Evolutionary conservation across 176 grass and related monocot genomes (phyloP).

Genomic region (Oryza glumipatula): DNA sequence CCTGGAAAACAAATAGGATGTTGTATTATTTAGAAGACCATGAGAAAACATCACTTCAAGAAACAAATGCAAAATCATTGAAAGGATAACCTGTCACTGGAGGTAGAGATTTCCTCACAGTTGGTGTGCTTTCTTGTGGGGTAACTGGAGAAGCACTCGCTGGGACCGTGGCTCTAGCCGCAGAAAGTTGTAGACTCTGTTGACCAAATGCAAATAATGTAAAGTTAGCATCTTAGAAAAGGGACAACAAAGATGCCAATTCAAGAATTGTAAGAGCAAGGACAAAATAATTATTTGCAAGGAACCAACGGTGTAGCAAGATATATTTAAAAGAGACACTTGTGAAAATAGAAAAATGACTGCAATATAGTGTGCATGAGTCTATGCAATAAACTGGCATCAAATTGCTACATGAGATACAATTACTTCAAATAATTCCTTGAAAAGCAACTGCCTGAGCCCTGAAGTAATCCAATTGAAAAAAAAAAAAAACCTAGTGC

Average conservation of each 20-base stretch:
- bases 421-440: background rate
- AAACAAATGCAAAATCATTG: conserved; percentile 22
- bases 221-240: conserved; percentile 35
- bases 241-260: conserved; percentile 18
- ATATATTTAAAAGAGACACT: conserved; percentile 16
- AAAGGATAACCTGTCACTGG: conserved; percentile 51
- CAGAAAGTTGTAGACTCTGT: conserved; percentile 84
- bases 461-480: too few relatives aligned
- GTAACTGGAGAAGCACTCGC: conserved; percentile 33
- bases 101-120: conserved; percentile 33
- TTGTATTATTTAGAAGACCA: conserved; percentile 15
- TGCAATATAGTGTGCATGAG: background rate
- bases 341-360: background rate
- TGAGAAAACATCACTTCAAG: conserved; percentile 30
- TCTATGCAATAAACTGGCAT: background rate
- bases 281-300: conserved; percentile 17
- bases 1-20: conserved; percentile 46
- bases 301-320: background rate
- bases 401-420: background rate
- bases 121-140: conserved; percentile 52
- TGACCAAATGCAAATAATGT: conserved; percentile 50
- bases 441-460: background rate
- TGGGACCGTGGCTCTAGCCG: conserved; percentile 76
- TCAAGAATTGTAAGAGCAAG: conserved; percentile 18
- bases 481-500: too few relatives aligned